These are phyloP conservation scores for Xeromyces bisporus DNA, from an alignment of 495 filamentous ascomycete genomes.

Conservation along the genomic window DNA sequence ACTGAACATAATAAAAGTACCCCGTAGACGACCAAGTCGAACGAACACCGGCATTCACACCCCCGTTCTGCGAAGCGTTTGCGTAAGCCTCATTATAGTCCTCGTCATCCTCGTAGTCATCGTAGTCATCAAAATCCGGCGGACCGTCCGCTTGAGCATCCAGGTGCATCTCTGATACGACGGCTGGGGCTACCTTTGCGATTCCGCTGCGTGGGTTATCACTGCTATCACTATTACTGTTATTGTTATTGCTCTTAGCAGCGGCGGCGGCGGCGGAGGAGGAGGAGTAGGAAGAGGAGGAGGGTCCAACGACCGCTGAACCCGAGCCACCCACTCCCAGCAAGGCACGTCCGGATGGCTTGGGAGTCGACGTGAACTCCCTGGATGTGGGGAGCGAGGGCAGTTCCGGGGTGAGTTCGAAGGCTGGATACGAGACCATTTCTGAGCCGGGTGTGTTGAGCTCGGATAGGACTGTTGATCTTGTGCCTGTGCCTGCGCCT, in stretches of 20 bases:
- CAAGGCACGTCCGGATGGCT: constrained; percentile 14
- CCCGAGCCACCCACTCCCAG: no score
- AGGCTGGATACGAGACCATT: constrained; percentile 1
- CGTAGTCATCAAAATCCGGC: not conserved
- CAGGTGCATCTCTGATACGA: constrained; percentile 25
- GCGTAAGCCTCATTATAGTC: not conserved
- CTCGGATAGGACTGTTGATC: constrained; percentile 2
- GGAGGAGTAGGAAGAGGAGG: no score
- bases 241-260: constrained; percentile 3
- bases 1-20: not conserved
- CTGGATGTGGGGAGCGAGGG: constrained; percentile 8
- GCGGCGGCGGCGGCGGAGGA: constrained; percentile 3
- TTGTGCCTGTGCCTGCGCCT: constrained; percentile 5
- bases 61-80: not conserved
- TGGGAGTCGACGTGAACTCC: constrained; percentile 18
- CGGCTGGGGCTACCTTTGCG: constrained; percentile 21
- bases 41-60: not conserved
- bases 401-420: constrained; percentile 1
- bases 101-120: not conserved
- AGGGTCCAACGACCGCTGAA: no score
- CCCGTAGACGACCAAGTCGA: no score
- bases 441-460: constrained; percentile 4
- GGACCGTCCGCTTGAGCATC: constrained; percentile 19
- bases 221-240: no score
- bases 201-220: no score